phyloP scores from a whole-genome alignment of 768 basidiomycete genomes.

The Russula sp. region DNA sequence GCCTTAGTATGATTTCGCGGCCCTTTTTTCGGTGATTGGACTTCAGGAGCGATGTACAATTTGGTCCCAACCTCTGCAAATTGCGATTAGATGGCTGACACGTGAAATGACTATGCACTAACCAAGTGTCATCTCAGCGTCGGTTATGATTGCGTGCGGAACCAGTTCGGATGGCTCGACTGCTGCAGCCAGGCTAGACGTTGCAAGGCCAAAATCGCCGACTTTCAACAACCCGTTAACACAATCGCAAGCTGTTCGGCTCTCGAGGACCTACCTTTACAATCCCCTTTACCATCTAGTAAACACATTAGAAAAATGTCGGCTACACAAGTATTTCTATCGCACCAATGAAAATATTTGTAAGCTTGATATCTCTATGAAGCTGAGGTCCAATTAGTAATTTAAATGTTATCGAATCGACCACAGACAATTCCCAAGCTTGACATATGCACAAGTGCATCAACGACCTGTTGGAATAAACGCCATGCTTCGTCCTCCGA shows the following conservation, averaged over 20 bases:
- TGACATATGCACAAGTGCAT: conserved; percentile 88
- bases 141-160: conserved; percentile 43
- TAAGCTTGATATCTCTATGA: conserved; percentile 87
- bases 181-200: conserved; percentile 73
- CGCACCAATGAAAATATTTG: conserved; percentile 91
- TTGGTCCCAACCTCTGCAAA: conserved; percentile 79
- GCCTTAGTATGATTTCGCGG: conserved; percentile 84
- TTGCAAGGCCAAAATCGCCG: conserved; percentile 91
- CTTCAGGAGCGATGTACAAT: conserved; percentile 91
- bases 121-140: conserved; percentile 78
- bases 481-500: conserved; percentile 86
- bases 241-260: background rate
- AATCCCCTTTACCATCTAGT: conserved; percentile 75
- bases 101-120: conserved; percentile 22
- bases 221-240: conserved; percentile 44
- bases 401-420: background rate
- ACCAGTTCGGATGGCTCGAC: conserved; percentile 71
- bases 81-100: conserved; percentile 5
- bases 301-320: conserved; percentile 8
- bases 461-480: conserved; percentile 84
- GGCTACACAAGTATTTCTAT: conserved; percentile 8
- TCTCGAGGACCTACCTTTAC: conserved; percentile 53
- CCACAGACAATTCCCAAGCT: conserved; percentile 73
- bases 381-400: conserved; percentile 41
- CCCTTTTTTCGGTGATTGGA: conserved; percentile 55